Conservation (phyloP, 352 stramenopile species). For the Phytophthora lateralis region DNA sequence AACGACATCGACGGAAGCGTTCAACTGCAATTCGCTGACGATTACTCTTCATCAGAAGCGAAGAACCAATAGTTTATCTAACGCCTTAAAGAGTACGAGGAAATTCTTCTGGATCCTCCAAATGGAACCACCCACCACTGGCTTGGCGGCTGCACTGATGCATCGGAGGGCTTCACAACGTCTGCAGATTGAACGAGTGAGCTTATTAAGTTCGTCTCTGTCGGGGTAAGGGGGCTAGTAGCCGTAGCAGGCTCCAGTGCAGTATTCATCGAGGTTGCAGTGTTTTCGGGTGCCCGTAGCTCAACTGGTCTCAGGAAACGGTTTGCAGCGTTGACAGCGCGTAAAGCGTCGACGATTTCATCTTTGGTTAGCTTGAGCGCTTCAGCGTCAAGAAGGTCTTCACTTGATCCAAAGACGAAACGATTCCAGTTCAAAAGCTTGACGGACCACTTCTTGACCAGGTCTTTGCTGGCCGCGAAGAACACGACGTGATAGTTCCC, state of each 20-base stretch:
- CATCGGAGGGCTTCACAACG: slow-evolving; percentile 22
- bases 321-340: slow-evolving; percentile 29
- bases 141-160: slow-evolving; percentile 6
- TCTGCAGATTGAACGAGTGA: slow-evolving; percentile 1
- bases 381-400: slow-evolving; percentile 9
- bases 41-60: background rate
- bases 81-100: slow-evolving; percentile 38
- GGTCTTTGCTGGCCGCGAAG: slow-evolving; percentile 54
- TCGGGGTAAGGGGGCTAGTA: slow-evolving; percentile 1
- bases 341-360: slow-evolving; percentile 45
- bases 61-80: slow-evolving; percentile 7
- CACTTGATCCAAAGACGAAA: slow-evolving; percentile 51
- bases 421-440: slow-evolving; percentile 79
- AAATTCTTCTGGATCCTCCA: slow-evolving; percentile 35
- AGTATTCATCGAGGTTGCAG: background rate
- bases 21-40: slow-evolving; percentile 24
- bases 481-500: slow-evolving; percentile 46
- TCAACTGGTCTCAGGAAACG: slow-evolving; percentile 36
- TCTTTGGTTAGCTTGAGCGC: slow-evolving; percentile 27
- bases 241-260: background rate
- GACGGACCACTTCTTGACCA: slow-evolving; percentile 55
- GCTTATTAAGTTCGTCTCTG: background rate
- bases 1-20: slow-evolving; percentile 38
- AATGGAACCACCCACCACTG: slow-evolving; percentile 36
- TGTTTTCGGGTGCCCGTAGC: slow-evolving; percentile 4